Percentiles rank a stretch among this genome's conserved stretches.
Conservation (phyloP, 495 filamentous ascomycete genomes). For the Aspergillus bertholletiae region DNA sequence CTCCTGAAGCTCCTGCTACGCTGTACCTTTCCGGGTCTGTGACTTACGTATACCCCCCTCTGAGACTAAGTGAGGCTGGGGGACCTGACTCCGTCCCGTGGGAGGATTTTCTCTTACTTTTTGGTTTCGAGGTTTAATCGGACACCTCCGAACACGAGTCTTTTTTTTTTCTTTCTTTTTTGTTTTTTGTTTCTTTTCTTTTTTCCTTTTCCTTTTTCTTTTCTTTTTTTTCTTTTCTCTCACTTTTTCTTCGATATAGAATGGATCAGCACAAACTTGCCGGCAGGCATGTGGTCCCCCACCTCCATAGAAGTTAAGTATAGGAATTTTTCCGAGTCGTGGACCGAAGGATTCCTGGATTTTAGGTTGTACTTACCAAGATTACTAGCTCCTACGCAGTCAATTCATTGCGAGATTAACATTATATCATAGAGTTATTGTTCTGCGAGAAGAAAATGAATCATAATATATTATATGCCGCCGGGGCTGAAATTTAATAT, state of each 20-base stretch:
- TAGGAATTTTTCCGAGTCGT: constrained; percentile 1
- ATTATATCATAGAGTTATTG: background rate
- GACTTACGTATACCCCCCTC: background rate
- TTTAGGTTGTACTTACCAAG: constrained; percentile 1
- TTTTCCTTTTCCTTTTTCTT: background rate
- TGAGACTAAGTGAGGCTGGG: background rate
- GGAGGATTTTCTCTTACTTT: no score
- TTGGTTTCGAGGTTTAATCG: no score
- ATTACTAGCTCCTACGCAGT: background rate
- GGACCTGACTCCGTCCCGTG: background rate
- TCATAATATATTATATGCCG: background rate
- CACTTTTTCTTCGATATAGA: background rate
- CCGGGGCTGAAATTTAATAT: background rate
- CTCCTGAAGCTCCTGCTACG: background rate
- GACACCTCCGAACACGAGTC: no score
- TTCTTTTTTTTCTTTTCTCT: background rate
- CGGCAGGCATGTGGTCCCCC: background rate
- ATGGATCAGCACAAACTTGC: background rate
- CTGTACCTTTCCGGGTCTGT: background rate
- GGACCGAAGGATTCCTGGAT: background rate
- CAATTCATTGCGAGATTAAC: background rate
- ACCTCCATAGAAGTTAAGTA: no score
- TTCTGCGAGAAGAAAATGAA: background rate
- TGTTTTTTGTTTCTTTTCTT: no score
- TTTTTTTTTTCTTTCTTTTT: no score